Conservation (phyloP, 1,284 basidiomycete genomes). For the Ustilago lituana region DNA sequence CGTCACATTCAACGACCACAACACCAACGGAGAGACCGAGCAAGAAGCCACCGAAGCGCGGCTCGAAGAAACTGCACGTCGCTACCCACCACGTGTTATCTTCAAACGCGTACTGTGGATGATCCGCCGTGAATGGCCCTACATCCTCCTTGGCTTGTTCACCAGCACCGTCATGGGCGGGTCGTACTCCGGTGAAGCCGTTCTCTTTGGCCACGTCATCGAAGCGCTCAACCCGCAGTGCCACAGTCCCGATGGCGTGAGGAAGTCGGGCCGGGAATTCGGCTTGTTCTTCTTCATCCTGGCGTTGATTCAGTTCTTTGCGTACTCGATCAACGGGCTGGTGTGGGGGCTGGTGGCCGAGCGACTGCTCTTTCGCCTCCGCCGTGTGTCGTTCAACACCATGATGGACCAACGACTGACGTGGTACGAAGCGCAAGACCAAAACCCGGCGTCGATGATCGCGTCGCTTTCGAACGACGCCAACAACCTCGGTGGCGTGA, state of each 20-base stretch:
- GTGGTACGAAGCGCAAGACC: constrained; percentile 50
- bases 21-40: constrained; percentile 2
- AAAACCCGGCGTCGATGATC: constrained; percentile 49
- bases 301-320: constrained; percentile 51
- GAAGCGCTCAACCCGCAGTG: constrained; percentile 62
- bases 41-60: constrained; percentile 13
- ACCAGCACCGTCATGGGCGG: constrained; percentile 58
- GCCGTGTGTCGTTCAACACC: constrained; percentile 45
- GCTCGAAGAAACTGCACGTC: not conserved
- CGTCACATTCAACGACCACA: not conserved
- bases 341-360: constrained; percentile 56
- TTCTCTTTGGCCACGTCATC: constrained; percentile 60
- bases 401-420: constrained; percentile 44
- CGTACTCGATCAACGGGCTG: constrained; percentile 56
- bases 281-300: constrained; percentile 58
- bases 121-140: constrained; percentile 44
- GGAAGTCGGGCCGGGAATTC: constrained; percentile 43
- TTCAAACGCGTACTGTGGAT: constrained; percentile 39
- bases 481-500: constrained; percentile 56
- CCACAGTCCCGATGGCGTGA: constrained; percentile 34
- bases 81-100: constrained; percentile 27
- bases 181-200: constrained; percentile 57
- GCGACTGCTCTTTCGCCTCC: constrained; percentile 53
- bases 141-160: constrained; percentile 41
- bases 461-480: constrained; percentile 55